Evolutionary conservation across 345 rosid species (phyloP).

Genomic region (Limnanthes douglasii): DNA sequence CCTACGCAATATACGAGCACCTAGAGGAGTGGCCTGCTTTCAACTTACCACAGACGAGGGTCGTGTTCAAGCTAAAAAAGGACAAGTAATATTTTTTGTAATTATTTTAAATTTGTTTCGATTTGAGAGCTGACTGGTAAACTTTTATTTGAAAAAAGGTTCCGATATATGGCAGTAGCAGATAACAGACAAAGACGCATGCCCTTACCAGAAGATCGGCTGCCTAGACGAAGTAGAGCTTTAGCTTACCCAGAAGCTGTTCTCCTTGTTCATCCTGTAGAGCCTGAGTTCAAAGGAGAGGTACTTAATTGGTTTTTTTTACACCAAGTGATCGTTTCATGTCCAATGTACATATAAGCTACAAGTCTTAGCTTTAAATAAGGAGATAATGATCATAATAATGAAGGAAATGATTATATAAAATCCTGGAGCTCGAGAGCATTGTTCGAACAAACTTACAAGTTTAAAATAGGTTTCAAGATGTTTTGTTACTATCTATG

Average conservation of each 20-base stretch:
- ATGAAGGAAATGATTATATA: neutral
- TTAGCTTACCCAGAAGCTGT: constrained; percentile 76
- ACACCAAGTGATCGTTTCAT: neutral
- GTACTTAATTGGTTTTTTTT: constrained; percentile 10
- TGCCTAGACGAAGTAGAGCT: constrained; percentile 34
- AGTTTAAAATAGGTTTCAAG: too few relatives aligned
- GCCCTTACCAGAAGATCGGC: constrained; percentile 78
- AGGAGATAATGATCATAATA: too few relatives aligned
- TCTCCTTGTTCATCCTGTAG: constrained; percentile 57
- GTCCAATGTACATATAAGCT: too few relatives aligned
- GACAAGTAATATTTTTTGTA: constrained; percentile 35
- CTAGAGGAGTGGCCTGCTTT: constrained; percentile 61
- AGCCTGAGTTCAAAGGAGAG: constrained; percentile 73
- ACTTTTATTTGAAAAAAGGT: constrained; percentile 28
- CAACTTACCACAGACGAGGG: constrained; percentile 71
- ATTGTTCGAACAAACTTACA: too few relatives aligned
- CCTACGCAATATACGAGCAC: constrained; percentile 68
- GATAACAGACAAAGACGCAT: constrained; percentile 61
- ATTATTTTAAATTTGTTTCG: neutral
- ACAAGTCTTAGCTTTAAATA: too few relatives aligned
- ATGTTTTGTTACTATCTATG: too few relatives aligned
- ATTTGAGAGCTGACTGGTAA: neutral
- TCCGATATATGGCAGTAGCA: constrained; percentile 58
- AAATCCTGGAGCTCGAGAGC: constrained; percentile 8
- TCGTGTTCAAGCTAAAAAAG: constrained; percentile 68